phyloP scores from a whole-genome alignment of 2,329 filamentous ascomycete species.

The Cladobotryum mycophilum region DNA sequence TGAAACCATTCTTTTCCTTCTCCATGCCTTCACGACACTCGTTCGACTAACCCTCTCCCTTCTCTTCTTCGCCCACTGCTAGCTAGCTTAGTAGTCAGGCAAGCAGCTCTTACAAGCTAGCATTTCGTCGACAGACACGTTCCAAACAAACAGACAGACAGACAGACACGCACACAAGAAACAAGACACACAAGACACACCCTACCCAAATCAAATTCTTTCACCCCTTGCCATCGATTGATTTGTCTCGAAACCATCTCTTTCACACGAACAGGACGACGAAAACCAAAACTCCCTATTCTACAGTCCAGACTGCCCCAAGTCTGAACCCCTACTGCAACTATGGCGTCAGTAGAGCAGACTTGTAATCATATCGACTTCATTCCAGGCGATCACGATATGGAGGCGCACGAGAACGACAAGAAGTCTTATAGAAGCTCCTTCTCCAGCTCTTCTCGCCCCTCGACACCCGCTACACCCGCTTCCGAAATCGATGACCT shows the following conservation, averaged over 20 bases:
- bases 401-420: conserved; percentile 2
- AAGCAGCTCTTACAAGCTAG: conserved; percentile 6
- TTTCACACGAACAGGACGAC: neutral
- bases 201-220: conserved; percentile 1
- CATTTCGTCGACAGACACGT: neutral
- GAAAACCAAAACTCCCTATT: neutral
- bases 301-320: neutral
- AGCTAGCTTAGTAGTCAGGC: neutral
- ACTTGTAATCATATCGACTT: conserved; percentile 10
- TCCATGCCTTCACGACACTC: conserved; percentile 3
- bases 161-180: no score
- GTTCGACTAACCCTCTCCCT: conserved; percentile 3
- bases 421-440: conserved; percentile 16
- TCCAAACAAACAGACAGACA: neutral
- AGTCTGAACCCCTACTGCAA: neutral
- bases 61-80: neutral
- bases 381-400: conserved; percentile 15
- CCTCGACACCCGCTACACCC: conserved; percentile 4
- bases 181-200: neutral
- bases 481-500: conserved; percentile 6
- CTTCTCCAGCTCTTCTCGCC: conserved; percentile 13
- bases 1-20: neutral
- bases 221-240: neutral
- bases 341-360: conserved; percentile 15
- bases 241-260: no score